These are phyloP conservation scores for Bertia moriformis DNA, from an alignment of 2,329 filamentous ascomycete species.

Conservation along the genomic window DNA sequence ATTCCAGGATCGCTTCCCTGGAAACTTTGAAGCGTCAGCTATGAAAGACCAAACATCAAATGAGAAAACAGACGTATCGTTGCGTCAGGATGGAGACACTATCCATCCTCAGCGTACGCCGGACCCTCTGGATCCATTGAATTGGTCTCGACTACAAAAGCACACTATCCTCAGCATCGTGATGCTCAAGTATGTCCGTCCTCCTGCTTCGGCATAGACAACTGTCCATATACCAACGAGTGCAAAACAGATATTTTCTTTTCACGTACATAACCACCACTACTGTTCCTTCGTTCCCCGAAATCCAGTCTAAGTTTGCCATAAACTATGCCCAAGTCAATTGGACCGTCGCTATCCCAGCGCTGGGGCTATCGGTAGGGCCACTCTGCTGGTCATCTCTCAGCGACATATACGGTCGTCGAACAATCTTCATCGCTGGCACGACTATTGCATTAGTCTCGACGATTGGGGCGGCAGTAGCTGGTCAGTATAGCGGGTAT, in stretches of 20 bases:
- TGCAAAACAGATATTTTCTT: constrained; percentile 30
- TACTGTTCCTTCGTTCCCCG: constrained; percentile 34
- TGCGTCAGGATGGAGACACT: not conserved
- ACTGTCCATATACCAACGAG: not conserved
- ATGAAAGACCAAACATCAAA: no score
- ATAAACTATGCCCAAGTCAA: constrained; percentile 30
- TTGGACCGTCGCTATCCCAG: constrained; percentile 37
- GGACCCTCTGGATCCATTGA: constrained; percentile 36
- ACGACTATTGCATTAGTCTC: constrained; percentile 15
- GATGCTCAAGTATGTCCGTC: constrained; percentile 28
- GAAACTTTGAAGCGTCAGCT: no score
- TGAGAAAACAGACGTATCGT: no score
- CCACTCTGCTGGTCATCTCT: constrained; percentile 32
- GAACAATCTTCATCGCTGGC: constrained; percentile 29
- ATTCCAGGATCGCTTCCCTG: no score
- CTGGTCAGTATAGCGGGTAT: constrained; percentile 27
- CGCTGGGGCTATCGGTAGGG: constrained; percentile 31
- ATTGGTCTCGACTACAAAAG: constrained; percentile 31
- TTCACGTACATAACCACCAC: constrained; percentile 44
- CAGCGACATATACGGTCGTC: constrained; percentile 34
- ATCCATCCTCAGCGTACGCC: not conserved
- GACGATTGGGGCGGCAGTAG: constrained; percentile 16
- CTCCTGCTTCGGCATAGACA: not conserved
- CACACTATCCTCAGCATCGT: constrained; percentile 32
- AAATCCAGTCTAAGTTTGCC: constrained; percentile 28